phyloP scores from a whole-genome alignment of 208 protist species.

The Leishmania martiniquensis region DNA sequence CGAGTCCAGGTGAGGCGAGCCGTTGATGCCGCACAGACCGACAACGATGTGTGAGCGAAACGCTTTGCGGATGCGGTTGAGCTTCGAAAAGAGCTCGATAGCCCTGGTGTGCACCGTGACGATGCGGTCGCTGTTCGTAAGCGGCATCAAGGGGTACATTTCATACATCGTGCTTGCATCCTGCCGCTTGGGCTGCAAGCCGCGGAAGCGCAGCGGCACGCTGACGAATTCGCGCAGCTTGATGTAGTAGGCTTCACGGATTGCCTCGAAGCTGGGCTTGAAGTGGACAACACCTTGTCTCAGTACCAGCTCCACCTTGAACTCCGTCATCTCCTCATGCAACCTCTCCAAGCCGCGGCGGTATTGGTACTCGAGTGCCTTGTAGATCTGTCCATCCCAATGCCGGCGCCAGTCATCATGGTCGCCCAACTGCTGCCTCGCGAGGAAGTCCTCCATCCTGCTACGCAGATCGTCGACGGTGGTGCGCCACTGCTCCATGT shows the following conservation, averaged over 20 bases:
- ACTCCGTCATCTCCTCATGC: conserved; percentile 93
- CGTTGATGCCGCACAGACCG: conserved; percentile 88
- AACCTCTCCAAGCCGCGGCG: conserved; percentile 89
- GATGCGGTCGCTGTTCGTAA: conserved; percentile 86
- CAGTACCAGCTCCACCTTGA: conserved; percentile 94
- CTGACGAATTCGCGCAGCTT: conserved; percentile 95
- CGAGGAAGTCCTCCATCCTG: conserved; percentile 85
- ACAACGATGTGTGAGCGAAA: conserved; percentile 90
- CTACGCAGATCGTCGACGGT: conserved; percentile 85
- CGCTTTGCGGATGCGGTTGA: conserved; percentile 85
- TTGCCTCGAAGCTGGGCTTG: conserved; percentile 94
- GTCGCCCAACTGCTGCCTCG: conserved; percentile 72
- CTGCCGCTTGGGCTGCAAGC: conserved; percentile 85
- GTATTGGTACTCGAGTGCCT: conserved; percentile 97
- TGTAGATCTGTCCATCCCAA: conserved; percentile 98
- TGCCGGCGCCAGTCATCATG: conserved; percentile 93
- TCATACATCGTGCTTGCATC: conserved; percentile 63
- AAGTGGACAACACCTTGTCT: conserved; percentile 93
- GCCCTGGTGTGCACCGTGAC: conserved; percentile 92
- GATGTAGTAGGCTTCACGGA: conserved; percentile 95
- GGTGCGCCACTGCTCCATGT: conserved; percentile 94
- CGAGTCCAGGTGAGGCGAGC: conserved; percentile 88
- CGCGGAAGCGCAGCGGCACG: conserved; percentile 93
- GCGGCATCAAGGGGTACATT: conserved; percentile 91
- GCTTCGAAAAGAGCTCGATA: conserved; percentile 91